Evolutionary conservation across 139 green algal genomes (phyloP).

Genomic region (Gonium pectorale): DNA sequence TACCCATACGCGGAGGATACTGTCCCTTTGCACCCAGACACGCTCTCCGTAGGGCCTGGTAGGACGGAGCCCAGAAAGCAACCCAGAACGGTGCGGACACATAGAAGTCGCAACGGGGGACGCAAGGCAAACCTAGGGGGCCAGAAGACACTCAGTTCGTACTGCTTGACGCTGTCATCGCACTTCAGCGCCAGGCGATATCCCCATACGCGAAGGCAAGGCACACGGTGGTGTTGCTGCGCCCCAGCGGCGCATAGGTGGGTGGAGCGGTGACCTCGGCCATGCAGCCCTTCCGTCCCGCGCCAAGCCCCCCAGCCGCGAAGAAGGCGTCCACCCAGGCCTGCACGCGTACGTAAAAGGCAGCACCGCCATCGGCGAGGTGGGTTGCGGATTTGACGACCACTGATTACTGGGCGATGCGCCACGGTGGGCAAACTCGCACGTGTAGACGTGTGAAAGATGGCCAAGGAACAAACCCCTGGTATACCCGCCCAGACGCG

Average conservation of each 20-base stretch:
- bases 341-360: conserved; percentile 3
- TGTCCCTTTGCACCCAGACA: too few species aligned
- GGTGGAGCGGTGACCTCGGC: background rate
- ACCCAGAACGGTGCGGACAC: too few species aligned
- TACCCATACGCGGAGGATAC: too few species aligned
- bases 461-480: background rate
- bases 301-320: background rate
- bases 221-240: conserved; percentile 47
- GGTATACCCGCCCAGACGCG: background rate
- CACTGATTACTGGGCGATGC: background rate
- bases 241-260: conserved; percentile 13
- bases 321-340: conserved; percentile 51
- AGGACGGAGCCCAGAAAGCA: too few species aligned
- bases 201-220: conserved; percentile 40
- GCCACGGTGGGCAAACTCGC: background rate
- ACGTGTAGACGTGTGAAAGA: background rate
- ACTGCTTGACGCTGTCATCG: too few species aligned
- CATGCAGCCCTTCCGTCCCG: background rate
- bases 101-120: too few species aligned
- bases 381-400: background rate
- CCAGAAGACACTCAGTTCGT: too few species aligned
- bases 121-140: too few species aligned
- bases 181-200: too few species aligned
- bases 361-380: background rate
- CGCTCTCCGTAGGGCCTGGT: too few species aligned